These are phyloP conservation scores for Colletotrichum gloeosporioides DNA, from an alignment of 2,329 filamentous ascomycete species.

Conservation along the genomic window DNA sequence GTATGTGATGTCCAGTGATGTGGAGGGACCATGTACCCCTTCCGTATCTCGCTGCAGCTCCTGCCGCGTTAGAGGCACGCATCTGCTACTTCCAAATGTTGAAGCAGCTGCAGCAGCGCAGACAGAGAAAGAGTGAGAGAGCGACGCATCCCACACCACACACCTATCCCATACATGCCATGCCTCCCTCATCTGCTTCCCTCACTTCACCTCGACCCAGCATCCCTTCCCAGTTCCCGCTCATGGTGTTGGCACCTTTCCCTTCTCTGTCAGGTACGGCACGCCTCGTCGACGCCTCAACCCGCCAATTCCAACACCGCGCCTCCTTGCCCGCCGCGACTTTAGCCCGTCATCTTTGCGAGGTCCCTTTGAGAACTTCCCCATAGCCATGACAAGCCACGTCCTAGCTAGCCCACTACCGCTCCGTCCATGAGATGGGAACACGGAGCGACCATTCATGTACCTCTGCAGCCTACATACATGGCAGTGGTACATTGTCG, in stretches of 20 bases:
- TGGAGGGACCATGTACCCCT: neutral
- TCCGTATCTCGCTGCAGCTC: neutral
- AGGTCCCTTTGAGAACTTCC: constrained; percentile 1
- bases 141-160: neutral
- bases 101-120: neutral
- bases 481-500: neutral
- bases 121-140: neutral
- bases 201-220: neutral
- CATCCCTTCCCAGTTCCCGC: constrained; percentile 17
- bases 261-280: constrained; percentile 16
- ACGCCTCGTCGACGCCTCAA: constrained; percentile 17
- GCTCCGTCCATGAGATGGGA: neutral
- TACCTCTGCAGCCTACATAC: neutral
- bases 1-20: neutral
- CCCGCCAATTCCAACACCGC: neutral
- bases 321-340: neutral
- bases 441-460: neutral
- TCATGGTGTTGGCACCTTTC: constrained; percentile 11
- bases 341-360: constrained; percentile 14
- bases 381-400: neutral
- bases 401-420: neutral
- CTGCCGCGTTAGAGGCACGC: neutral
- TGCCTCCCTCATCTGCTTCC: constrained; percentile 5
- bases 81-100: neutral
- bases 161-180: neutral